Evolutionary conservation across 2,329 filamentous ascomycete genomes (phyloP).

Genomic region (Colletotrichum cuscutae): DNA sequence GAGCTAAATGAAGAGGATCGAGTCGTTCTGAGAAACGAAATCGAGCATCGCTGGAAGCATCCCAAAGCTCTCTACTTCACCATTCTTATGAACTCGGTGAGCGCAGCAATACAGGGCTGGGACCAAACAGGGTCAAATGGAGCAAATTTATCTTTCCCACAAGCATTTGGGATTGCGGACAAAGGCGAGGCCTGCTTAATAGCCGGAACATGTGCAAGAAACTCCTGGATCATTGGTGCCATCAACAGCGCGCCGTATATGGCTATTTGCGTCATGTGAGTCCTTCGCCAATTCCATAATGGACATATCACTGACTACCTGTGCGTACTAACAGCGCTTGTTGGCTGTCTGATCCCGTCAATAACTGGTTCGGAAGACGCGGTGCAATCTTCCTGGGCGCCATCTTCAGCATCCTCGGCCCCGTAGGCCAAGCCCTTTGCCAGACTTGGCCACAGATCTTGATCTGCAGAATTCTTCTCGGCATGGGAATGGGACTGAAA

Average conservation of each 20-base stretch:
- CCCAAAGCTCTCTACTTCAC: constrained; percentile 60
- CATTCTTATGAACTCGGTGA: constrained; percentile 61
- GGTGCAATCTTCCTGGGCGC: constrained; percentile 73
- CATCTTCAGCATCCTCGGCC: constrained; percentile 69
- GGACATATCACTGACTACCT: constrained; percentile 2
- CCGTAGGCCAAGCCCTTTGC: constrained; percentile 68
- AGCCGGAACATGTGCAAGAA: constrained; percentile 51
- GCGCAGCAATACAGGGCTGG: constrained; percentile 65
- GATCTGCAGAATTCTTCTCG: constrained; percentile 58
- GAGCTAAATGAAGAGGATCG: constrained; percentile 57
- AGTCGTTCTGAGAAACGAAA: constrained; percentile 52
- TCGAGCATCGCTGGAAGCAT: constrained; percentile 60
- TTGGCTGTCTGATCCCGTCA: constrained; percentile 72
- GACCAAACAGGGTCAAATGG: constrained; percentile 59
- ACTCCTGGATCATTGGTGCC: constrained; percentile 70
- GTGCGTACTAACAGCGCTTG: constrained; percentile 40
- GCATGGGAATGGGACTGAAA: constrained; percentile 69
- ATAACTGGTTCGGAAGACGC: constrained; percentile 67
- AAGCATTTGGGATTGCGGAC: constrained; percentile 61
- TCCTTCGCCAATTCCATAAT: background rate
- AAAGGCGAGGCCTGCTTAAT: constrained; percentile 37
- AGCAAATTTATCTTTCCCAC: constrained; percentile 59
- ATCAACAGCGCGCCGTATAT: constrained; percentile 63
- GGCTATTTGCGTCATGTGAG: constrained; percentile 30
- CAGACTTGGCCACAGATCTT: constrained; percentile 70